Evolutionary conservation across 345 rosid species (phyloP), one percentile per base, ranked within the genome.

Genomic region (Rhodamnia rubescens): DNA sequence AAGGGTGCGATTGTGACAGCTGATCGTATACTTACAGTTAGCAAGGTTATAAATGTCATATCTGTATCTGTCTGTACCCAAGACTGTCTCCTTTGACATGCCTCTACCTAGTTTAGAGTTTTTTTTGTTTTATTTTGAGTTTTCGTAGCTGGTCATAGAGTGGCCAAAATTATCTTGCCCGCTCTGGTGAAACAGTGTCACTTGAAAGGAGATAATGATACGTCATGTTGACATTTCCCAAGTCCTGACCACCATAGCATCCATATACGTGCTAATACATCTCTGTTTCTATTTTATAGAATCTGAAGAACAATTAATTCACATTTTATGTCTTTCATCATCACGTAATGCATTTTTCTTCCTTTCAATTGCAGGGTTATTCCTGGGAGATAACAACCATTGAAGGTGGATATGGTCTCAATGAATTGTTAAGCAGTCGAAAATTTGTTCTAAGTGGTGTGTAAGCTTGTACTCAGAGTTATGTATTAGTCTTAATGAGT

Each of bases 1-100:
- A 97, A 97, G 94, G 98, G 99, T 90, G 98, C 98, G 85, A 90
- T 97, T 83, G 98, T 97, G 74, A 94, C 99, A 85, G 90, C 98
- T 64, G 99, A 97, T 87, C 92, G 98, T 74, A 90, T 97, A 86
- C 90, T 97, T 81, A 95, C 99, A 26, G 98, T 97, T 88, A 97
- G 98, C 94, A 91, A 97, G 98, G 98, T 97, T 82, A 89, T 85
- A 83, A 53, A n/a, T 80, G 78, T 22, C 81, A 69, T 61, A 69
- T 69, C 47, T 3, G 24, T 69, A 61, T 32, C 74, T 61, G 40
- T 32, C 74, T 61, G 40, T 49, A 24, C 55, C 55, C 21, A 14
- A 24, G 18, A 57, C 53, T 57, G 27, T 52, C 64, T 36, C 12
- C 29, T 83, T 36, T 12, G 47, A 11, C 26, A 61, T 61, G 75